phyloP scores from a whole-genome alignment of 441 rosid species.

The Biscutella laevigata region DNA sequence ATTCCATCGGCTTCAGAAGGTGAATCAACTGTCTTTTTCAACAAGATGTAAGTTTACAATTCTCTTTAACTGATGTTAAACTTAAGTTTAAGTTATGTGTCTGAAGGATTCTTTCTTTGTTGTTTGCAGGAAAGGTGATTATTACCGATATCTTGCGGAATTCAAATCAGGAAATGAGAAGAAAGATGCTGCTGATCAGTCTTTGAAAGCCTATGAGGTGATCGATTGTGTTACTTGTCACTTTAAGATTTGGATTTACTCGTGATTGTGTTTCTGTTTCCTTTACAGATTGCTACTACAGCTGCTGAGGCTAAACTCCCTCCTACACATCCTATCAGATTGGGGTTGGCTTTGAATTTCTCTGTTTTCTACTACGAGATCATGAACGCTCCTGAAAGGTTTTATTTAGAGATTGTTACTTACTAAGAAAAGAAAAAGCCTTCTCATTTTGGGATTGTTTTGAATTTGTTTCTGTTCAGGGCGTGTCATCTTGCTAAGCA shows the following conservation, averaged over 20 bases:
- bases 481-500: constrained; percentile 35
- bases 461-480: background rate
- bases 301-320: constrained; percentile 52
- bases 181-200: constrained; percentile 69
- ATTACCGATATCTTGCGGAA: constrained; percentile 70
- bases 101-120: background rate
- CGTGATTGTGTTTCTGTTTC: background rate
- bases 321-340: constrained; percentile 66
- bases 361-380: constrained; percentile 75
- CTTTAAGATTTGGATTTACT: background rate
- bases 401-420: background rate
- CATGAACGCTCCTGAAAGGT: constrained; percentile 53
- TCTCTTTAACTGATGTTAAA: background rate
- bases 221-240: background rate
- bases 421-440: background rate
- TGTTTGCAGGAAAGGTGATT: constrained; percentile 49
- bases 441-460: background rate
- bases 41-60: constrained; percentile 41
- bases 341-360: constrained; percentile 66
- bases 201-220: constrained; percentile 51
- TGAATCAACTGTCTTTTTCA: constrained; percentile 69
- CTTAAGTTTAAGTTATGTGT: background rate
- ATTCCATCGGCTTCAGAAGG: constrained; percentile 44
- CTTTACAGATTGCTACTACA: constrained; percentile 25
- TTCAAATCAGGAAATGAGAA: constrained; percentile 59